phyloP scores from a whole-genome alignment of 75 land plant genomes.

The Adiantum capillusveneris region DNA sequence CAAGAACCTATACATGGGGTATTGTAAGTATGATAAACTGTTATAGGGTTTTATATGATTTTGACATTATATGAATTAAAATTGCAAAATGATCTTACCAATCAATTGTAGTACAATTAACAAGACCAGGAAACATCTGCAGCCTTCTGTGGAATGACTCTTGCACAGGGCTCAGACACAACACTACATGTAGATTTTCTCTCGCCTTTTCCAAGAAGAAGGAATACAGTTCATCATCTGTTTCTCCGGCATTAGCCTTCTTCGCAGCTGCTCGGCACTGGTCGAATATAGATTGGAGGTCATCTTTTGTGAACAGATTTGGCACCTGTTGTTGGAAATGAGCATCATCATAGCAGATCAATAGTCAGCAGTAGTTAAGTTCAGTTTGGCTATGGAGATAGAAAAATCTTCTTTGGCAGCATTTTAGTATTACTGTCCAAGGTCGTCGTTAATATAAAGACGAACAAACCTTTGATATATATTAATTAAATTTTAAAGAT shows the following conservation, averaged over 20 bases:
- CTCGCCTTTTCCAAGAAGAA: constrained; percentile 21
- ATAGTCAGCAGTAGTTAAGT: too few species aligned
- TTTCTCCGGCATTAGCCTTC: constrained; percentile 21
- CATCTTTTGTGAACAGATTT: constrained; percentile 28
- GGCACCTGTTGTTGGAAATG: constrained; percentile 15
- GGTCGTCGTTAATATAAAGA: too few species aligned
- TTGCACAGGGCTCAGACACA: constrained; percentile 28
- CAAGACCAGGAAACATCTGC: constrained; percentile 29
- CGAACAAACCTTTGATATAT: too few species aligned
- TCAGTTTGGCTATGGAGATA: too few species aligned
- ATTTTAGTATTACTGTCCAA: too few species aligned
- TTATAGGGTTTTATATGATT: neutral
- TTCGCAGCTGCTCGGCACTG: constrained; percentile 18
- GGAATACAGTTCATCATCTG: constrained; percentile 25
- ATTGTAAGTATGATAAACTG: neutral
- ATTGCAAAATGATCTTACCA: constrained; percentile 9
- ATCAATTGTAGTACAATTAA: constrained; percentile 30
- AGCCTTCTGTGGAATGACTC: constrained; percentile 17
- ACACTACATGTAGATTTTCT: constrained; percentile 22
- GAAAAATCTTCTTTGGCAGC: too few species aligned
- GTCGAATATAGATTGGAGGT: constrained; percentile 16
- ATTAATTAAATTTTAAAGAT: too few species aligned
- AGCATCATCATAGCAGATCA: too few species aligned
- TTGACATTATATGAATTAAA: neutral
- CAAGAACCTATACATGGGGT: constrained; percentile 16